Conservation (phyloP, 2,329 filamentous ascomycete species). For the Ramichloridium luteum region DNA sequence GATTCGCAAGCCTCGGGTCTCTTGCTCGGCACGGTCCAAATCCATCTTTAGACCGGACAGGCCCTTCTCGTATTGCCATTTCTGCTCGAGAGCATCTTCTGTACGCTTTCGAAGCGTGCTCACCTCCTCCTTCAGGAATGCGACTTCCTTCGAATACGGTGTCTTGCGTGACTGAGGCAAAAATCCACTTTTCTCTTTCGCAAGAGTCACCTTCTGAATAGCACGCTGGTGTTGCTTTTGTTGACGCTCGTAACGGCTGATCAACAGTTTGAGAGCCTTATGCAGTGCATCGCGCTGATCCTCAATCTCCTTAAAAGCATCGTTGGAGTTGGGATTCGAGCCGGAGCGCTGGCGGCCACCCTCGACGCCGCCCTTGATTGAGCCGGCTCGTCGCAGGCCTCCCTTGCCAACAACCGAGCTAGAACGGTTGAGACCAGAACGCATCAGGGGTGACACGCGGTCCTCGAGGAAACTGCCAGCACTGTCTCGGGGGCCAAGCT, state of each 20-base stretch:
- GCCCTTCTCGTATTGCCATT: slow-evolving; percentile 91
- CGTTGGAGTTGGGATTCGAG: slow-evolving; percentile 23
- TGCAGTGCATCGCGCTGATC: slow-evolving; percentile 88
- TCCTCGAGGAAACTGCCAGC: slow-evolving; percentile 49
- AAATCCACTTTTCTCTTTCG: slow-evolving; percentile 59
- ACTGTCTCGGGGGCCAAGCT: slow-evolving; percentile 51
- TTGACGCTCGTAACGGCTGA: slow-evolving; percentile 76
- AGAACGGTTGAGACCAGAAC: slow-evolving; percentile 33
- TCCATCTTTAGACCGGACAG: slow-evolving; percentile 87
- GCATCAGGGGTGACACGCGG: slow-evolving; percentile 19
- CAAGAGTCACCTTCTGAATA: slow-evolving; percentile 61
- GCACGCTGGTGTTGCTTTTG: slow-evolving; percentile 73
- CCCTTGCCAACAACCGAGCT: slow-evolving; percentile 48
- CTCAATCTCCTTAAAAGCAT: slow-evolving; percentile 72
- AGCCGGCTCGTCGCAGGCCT: slow-evolving; percentile 24
- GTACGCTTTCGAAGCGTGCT: slow-evolving; percentile 72
- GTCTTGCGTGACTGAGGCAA: slow-evolving; percentile 57
- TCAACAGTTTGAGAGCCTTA: slow-evolving; percentile 68
- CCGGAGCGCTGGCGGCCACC: slow-evolving; percentile 31
- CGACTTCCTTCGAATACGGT: slow-evolving; percentile 75
- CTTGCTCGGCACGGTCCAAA: slow-evolving; percentile 84
- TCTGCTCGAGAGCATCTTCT: slow-evolving; percentile 87
- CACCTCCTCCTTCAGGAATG: slow-evolving; percentile 69
- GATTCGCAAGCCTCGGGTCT: slow-evolving; percentile 69
- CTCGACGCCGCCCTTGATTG: slow-evolving; percentile 27